Base-by-base conservation (phyloP, 768 basidiomycete species). In the Suillus fuscotomentosus region DNA sequence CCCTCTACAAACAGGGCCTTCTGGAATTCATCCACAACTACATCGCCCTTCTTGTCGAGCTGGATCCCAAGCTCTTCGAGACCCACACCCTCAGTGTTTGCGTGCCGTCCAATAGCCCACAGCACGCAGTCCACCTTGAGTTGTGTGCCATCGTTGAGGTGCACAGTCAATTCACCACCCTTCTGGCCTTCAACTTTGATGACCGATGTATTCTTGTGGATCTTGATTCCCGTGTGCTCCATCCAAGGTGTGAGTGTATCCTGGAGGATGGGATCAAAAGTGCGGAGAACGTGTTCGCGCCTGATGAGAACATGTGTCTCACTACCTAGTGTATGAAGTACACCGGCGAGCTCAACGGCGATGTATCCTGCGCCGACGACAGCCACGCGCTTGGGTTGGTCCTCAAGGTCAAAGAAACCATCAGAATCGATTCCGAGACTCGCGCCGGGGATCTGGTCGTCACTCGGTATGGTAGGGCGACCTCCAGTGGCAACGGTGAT, bases 331-430 rank as follows among this genome's bases (percentile, higher is more conserved):
- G 92, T 83, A 77, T 98, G 87, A 78, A 99, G 87, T 62, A 99
- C 87, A 22, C 97, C 97, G 5, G 97, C 94, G 54, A 99, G 87
- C 78, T 99, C 97, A 66, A 98, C 93, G 20, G 95, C 95, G 69
- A 99, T 99, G 76, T 99, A 99, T 1, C 97, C 97, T 15, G 97
- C 97, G 54, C 97, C 97, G 50, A 98, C 89, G 62, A 99, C 90
- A 3, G 90, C 96, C 38, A 97, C 95, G 64, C 95, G 87, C 77
- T 90, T 93, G 10, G 97, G 97, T 75, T 97, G 95, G 60, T 90
- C 84, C 68, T 87, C 87, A 53, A 99, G 86, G 53, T 88, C 93
- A 71, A 99, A 99, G 83, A 99, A 99, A 3, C 95, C 96, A 75
- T 99, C 97, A 10, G 94, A 97, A 77, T 89, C 82, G 68, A 94